Conservation (phyloP, 2,329 filamentous ascomycete species). For the Colletotrichum viniferum region DNA sequence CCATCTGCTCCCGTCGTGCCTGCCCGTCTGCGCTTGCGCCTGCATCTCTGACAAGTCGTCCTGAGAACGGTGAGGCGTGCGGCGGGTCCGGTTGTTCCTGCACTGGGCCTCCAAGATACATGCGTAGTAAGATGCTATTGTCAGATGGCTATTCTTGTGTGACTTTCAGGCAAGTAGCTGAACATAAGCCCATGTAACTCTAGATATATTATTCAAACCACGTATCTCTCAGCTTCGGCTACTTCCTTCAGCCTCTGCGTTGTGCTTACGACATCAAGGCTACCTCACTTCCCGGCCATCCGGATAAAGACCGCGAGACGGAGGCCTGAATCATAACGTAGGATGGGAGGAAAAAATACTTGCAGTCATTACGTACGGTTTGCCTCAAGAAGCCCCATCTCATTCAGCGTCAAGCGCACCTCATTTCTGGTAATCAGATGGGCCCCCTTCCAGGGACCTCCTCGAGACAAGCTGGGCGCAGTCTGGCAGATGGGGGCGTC, state of each 20-base stretch:
- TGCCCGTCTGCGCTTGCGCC: slow-evolving; percentile 6
- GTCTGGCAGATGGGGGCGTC: slow-evolving; percentile 5
- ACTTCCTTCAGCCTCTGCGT: background rate
- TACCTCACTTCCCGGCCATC: background rate
- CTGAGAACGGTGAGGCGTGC: background rate
- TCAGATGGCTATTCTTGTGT: background rate
- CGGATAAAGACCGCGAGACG: background rate
- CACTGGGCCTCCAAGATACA: slow-evolving; percentile 1
- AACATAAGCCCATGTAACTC: background rate
- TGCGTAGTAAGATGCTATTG: background rate
- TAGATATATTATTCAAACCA: background rate
- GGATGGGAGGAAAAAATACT: background rate
- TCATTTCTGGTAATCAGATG: background rate
- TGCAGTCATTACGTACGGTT: background rate
- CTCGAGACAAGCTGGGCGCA: slow-evolving; percentile 2
- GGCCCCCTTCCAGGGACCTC: background rate
- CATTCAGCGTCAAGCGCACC: background rate
- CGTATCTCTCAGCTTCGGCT: background rate
- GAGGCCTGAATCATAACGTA: background rate
- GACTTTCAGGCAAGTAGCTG: background rate
- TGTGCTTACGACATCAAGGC: slow-evolving; percentile 3
- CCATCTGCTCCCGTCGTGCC: background rate
- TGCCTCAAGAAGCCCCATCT: background rate
- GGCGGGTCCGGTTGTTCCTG: slow-evolving; percentile 11
- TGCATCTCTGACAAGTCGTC: slow-evolving; percentile 4